Evolutionary conservation across 2,329 filamentous ascomycete species (phyloP), one percentile per base, ranked within the genome.

Genomic region (Aspergillus ustus): DNA sequence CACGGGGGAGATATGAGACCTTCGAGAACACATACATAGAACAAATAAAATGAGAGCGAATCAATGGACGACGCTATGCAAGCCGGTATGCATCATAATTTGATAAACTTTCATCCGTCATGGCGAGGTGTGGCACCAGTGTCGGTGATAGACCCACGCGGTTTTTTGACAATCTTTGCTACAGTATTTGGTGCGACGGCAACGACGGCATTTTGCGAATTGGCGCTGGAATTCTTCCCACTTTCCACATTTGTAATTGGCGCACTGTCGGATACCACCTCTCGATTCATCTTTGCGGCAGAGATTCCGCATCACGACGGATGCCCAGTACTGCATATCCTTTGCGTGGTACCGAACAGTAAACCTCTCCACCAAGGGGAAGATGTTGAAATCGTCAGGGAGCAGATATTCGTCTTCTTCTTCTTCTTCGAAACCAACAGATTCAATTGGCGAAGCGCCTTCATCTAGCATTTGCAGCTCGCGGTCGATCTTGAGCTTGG

Each of bases 141-240:
- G 96, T 63, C 95, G 89, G 76, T 99, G 95, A 79, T 93, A 98
- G 29, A 95, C 93, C 95, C 95, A 99, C 9, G 95, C 96, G 70
- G 92, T 96, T 83, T 98, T 98, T 80, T 99, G 95, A 79, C 95
- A 99, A 78, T 99, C 95, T 80, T 99, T 99, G 85, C 93, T 97
- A 88, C 95, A 99, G 82, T 97, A 97, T 78, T 99, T 99, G 64
- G 95, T 99, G 67, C 95, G 89, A 69, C 95, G 89, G 81, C 95
- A 99, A 67, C 95, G 89, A 67, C 95, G 89, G 80, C 95, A 99
- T 80, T 99, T 99, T 69, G 95, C 95, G 77, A 99, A 99, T 75
- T 99, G 94, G 64, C 95, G 88, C 44, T 94, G 93, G 76, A 88
- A 97, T 78, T 97, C 91, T 77, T 99, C 95, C 95, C 95, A 99